Percentiles rank a stretch among this genome's conserved stretches.
phyloP scores from a whole-genome alignment of 495 filamentous ascomycete genomes.

The Penicillium coprophilum region DNA sequence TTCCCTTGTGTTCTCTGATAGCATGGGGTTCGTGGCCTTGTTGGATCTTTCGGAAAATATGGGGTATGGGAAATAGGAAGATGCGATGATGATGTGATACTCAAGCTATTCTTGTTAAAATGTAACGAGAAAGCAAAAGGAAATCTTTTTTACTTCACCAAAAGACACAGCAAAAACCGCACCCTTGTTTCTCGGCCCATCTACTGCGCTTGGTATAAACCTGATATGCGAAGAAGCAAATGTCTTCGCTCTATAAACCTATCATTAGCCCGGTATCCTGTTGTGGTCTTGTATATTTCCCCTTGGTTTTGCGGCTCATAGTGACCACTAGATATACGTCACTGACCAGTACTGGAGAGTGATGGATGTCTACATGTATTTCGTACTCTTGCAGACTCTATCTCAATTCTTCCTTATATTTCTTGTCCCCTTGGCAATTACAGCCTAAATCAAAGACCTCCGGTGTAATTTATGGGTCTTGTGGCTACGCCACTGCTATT shows the following conservation, averaged over 20 bases:
- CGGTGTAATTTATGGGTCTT: slow-evolving; percentile 9
- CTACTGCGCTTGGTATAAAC: background rate
- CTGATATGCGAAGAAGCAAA: background rate
- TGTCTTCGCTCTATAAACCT: background rate
- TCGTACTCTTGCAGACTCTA: background rate
- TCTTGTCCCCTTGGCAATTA: background rate
- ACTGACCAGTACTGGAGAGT: background rate
- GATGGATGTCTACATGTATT: background rate
- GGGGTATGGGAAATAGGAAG: slow-evolving; percentile 27
- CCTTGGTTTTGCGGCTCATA: background rate
- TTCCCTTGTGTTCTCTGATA: slow-evolving; percentile 20
- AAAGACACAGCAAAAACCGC: slow-evolving; percentile 21
- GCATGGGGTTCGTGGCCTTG: slow-evolving; percentile 23
- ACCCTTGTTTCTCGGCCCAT: background rate
- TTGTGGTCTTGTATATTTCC: background rate
- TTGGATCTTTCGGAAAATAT: slow-evolving; percentile 25
- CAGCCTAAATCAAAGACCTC: background rate
- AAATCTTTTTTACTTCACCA: slow-evolving; percentile 27
- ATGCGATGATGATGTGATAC: slow-evolving; percentile 40
- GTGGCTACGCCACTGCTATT: slow-evolving; percentile 3
- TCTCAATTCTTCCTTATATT: background rate
- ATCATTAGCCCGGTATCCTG: too few species aligned
- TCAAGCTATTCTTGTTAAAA: slow-evolving; percentile 36
- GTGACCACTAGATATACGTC: background rate
- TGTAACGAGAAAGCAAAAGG: slow-evolving; percentile 37